A percentile compares a stretch with the other conserved stretches of the same genome.
Conservation (phyloP, 2,329 filamentous ascomycete genomes). For the Nemania bipapillata region DNA sequence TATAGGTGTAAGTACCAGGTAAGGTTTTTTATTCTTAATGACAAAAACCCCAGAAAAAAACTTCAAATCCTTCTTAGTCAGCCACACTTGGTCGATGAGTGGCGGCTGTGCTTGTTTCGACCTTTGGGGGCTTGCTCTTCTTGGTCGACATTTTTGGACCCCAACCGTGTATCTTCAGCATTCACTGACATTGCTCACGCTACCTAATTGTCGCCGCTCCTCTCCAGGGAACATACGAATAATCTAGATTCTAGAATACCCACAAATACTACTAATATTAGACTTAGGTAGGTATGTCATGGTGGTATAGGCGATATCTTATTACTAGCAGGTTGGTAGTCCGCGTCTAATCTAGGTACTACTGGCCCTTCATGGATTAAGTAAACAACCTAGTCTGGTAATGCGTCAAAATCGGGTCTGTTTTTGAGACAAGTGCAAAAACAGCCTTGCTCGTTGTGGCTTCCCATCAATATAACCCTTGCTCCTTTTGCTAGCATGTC, state of each 20-base stretch:
- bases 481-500: neutral
- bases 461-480: conserved; percentile 24
- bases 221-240: neutral
- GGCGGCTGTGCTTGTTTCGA: conserved; percentile 26
- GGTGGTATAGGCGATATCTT: neutral
- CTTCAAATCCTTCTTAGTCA: conserved; percentile 16
- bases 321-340: too few relatives aligned
- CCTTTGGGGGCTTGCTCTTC: conserved; percentile 3
- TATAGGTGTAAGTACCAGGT: neutral
- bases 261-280: conserved; percentile 25
- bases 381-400: neutral
- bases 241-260: conserved; percentile 18
- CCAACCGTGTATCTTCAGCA: conserved; percentile 10
- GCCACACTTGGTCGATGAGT: conserved; percentile 15
- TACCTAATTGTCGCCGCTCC: neutral
- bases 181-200: neutral
- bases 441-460: conserved; percentile 24
- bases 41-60: neutral
- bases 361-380: neutral
- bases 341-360: too few relatives aligned
- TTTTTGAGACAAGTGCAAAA: conserved; percentile 30
- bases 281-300: neutral
- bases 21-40: neutral
- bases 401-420: neutral
- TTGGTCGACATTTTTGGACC: conserved; percentile 10